Percentiles rank a stretch among this genome's conserved stretches.
These are phyloP conservation scores for Tolypocladium sp. DNA, from an alignment of 2,329 filamentous ascomycete species.

Conservation along the genomic window DNA sequence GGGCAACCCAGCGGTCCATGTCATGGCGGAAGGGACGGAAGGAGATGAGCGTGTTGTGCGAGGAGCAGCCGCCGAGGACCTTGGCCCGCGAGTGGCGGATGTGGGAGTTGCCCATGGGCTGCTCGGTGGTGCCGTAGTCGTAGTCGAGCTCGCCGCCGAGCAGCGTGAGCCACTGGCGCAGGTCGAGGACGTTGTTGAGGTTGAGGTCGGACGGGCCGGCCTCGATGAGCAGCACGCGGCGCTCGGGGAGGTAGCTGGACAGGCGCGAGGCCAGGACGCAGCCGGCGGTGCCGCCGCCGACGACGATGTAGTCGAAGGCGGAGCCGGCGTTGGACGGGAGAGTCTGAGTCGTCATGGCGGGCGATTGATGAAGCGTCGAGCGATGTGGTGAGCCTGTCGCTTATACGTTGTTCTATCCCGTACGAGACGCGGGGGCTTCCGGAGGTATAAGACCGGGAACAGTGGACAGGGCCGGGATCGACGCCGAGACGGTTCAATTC, in stretches of 20 bases:
- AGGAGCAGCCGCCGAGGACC: constrained; percentile 86
- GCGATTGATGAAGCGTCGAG: neutral
- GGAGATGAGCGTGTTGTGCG: constrained; percentile 88
- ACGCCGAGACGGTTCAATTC: neutral
- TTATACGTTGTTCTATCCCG: neutral
- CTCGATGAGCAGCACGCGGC: constrained; percentile 75
- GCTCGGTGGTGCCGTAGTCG: constrained; percentile 82
- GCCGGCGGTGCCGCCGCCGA: constrained; percentile 78
- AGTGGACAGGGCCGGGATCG: neutral
- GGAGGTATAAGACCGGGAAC: neutral
- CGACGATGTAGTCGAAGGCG: constrained; percentile 75
- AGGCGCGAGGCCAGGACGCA: constrained; percentile 76
- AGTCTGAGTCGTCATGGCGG: constrained; percentile 55
- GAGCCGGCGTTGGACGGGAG: constrained; percentile 55
- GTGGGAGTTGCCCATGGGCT: constrained; percentile 84
- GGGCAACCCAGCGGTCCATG: constrained; percentile 70
- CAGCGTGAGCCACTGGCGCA: constrained; percentile 79
- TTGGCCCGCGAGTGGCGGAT: constrained; percentile 90
- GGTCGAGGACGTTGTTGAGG: constrained; percentile 76
- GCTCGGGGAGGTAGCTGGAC: constrained; percentile 74
- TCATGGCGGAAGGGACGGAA: constrained; percentile 90
- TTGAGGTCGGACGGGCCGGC: constrained; percentile 83
- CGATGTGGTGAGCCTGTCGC: neutral
- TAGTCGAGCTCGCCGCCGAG: constrained; percentile 85
- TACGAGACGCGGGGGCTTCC: neutral